Evolutionary conservation across 495 filamentous ascomycete genomes (phyloP), one percentile per base, ranked within the genome.

Genomic region (Penicillium bovifimosum): DNA sequence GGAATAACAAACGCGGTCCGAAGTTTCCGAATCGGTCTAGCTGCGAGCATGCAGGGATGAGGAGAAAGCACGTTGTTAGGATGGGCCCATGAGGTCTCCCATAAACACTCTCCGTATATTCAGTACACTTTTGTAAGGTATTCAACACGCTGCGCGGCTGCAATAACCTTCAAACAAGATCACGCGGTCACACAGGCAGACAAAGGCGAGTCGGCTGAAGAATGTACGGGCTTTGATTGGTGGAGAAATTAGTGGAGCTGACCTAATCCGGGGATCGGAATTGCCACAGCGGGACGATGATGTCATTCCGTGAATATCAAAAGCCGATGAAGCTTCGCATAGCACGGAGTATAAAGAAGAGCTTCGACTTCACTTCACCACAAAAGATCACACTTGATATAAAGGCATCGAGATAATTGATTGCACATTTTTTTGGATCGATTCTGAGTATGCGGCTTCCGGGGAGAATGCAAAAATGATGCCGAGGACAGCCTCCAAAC

Each of bases 131-230:
- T n/a, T n/a, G n/a, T n/a, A n/a, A n/a, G n/a, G n/a, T n/a, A n/a
- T n/a, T n/a, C n/a, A n/a, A n/a, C n/a, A n/a, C n/a, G n/a, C n/a
- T n/a, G n/a, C n/a, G n/a, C n/a, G n/a, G n/a, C n/a, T n/a, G n/a
- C n/a, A 24, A 24, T 24, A 24, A 24, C n/a, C n/a, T n/a, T 24
- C 4, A 24, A 24, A 24, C 20, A n/a, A 11, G 9, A 34, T 13
- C 32, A 34, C 32, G 11, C 9, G 9, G 20, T 24, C 20, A 24
- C 9, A 34, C 3, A 28, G 52, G 41, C 3, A 41, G 39, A 43
- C 24, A 62, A 62, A 32, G 47, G 24, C 61, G 51, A 33, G 54
- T 58, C 61, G 57, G 55, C 48, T 57, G 53, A 62, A 48, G 24
- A 35, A 42, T 50, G 0, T 5, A 2, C 3, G 10, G 0, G 1